Evolutionary conservation across 768 basidiomycete genomes (phyloP), one percentile per base, ranked within the genome.

Genomic region (Tubosaeta sp.): DNA sequence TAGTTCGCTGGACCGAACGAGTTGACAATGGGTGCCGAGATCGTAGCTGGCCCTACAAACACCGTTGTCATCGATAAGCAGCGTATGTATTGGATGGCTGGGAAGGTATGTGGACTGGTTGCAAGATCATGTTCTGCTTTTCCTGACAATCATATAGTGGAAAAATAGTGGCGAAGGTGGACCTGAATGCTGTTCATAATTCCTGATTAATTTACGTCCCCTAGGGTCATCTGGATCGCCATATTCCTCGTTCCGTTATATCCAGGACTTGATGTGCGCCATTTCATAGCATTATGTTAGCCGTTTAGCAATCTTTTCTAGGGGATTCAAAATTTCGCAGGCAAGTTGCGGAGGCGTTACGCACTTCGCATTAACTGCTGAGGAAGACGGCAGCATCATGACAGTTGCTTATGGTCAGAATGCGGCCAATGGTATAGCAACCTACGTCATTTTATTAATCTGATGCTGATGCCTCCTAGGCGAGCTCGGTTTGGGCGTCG

Each of bases 111-210:
- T 46, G 29, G 6, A 49, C 24, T 45, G 32, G 47, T 45, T 35
- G 27, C 47, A 4, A 30, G 32, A 29, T 50, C 22, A 19, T 35
- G 5, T 18, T 50, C 45, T 43, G 41, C 16, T 31, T 38, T 48
- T 19, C 24, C 48, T 25, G n/a, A 48, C 52, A 52, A 59, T 70
- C 38, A 60, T 62, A 35, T 66, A 93, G 82, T 98, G 90, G 90
- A 97, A 97, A 69, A 90, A 85, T 56, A 93, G 91, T 6, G 94
- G 94, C 11, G 94, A 96, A 69, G 94, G 93, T 81, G 59, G 46
- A 59, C 19, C 29, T 8, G 14, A 31, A 27, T 24, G 29, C 13
- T 31, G 39, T 16, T 10, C 39, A 3, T 30, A 32, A 35, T 13
- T 4, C 27, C 35, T 46, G 30, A 44, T 46, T 31, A 47, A 48